Conservation (phyloP, 345 rosid species). For the Raphanus raphanistrum region DNA sequence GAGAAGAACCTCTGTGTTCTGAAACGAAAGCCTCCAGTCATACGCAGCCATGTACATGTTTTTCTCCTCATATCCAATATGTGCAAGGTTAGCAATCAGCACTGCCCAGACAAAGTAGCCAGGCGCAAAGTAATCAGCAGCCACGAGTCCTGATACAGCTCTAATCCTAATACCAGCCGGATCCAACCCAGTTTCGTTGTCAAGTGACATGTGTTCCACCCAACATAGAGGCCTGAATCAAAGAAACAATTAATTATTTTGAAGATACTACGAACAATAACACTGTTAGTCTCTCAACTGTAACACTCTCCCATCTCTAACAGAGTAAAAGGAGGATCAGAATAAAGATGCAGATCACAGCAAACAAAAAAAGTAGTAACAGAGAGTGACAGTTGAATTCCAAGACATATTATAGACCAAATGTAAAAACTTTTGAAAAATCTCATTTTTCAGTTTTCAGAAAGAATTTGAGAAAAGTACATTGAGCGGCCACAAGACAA, state of each 20-base stretch:
- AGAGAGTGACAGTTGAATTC: background rate
- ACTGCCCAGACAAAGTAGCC: constrained; percentile 99
- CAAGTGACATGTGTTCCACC: constrained; percentile 95
- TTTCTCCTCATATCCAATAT: constrained; percentile 92
- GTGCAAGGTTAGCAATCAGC: constrained; percentile 91
- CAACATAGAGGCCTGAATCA: constrained; percentile 80
- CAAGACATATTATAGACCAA: background rate
- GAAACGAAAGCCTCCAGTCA: constrained; percentile 95
- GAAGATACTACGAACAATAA: background rate
- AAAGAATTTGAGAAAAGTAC: constrained; percentile 6
- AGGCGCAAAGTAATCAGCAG: constrained; percentile 95
- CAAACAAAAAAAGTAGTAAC: constrained; percentile 1
- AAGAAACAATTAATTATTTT: background rate
- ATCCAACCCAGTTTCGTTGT: constrained; percentile 94
- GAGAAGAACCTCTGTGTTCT: constrained; percentile 80
- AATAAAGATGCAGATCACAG: background rate
- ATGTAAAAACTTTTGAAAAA: background rate
- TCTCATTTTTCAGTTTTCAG: constrained; percentile 2
- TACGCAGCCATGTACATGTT: constrained; percentile 97
- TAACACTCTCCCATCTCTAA: constrained; percentile 1
- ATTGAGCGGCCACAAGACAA: background rate
- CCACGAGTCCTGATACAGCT: constrained; percentile 90
- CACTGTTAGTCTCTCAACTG: background rate
- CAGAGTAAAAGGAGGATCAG: constrained; percentile 1
- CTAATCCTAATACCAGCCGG: constrained; percentile 79